Base-by-base conservation (phyloP, 2,329 filamentous ascomycete genomes). In the Penicillium paneum region DNA sequence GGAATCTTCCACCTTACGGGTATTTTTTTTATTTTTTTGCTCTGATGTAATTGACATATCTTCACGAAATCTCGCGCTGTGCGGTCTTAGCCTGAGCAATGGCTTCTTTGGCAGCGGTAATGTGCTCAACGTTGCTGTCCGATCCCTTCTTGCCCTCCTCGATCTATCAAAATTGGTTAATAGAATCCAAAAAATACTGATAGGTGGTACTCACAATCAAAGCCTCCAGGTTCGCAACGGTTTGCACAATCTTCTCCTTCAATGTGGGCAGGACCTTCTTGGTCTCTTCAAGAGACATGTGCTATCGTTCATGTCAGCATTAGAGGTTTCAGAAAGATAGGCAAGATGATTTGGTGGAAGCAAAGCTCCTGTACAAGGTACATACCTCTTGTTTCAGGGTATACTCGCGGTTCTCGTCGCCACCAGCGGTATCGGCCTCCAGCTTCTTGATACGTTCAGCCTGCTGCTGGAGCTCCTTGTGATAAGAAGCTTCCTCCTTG, bases 401-500 rank as follows among this genome's bases (percentile, higher is more conserved):
- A 68, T 83, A 97, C 62, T 89, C 85, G 46, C 83, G 84, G 74
- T 97, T 96, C 63, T 87, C 86, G 62, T 93, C 90, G 8, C 86
- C 84, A 57, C 89, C 88, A 49, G 82, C 79, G 31, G 83, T 71
- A 64, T 88, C 84, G 41, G 80, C 78, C 71, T 86, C 81, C 17
- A 96, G 80, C 70, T 85, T 84, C 71, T 82, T 77, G 60, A 95
- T 82, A 53, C 88, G 84, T 57, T 82, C 81, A 64, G 89, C 81
- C 71, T 97, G 92, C 61, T 87, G 80, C 60, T 82, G 78, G 19
- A 92, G 82, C 74, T 99, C 94, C 70, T 88, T 88, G 79, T 92
- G 88, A 77, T 99, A 97, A 66, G 87, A 93, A 36, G 83, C 79
- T 74, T 97, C 90, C 74, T 99, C 94, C 75, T 96, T 97, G 62